Base-by-base conservation (phyloP, 495 filamentous ascomycete species). In the Penicillium pancosmium region DNA sequence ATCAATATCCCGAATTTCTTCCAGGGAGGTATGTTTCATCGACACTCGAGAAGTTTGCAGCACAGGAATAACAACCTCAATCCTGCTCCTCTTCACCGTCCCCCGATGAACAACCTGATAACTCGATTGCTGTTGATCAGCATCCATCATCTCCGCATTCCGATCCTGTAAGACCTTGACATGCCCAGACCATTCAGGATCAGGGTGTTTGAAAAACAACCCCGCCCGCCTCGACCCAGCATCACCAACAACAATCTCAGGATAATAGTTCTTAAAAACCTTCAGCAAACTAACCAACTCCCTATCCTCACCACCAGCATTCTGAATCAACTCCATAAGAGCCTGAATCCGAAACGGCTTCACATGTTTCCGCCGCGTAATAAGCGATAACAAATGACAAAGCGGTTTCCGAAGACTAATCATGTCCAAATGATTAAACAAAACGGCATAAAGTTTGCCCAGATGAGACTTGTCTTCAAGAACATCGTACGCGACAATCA, bases 201-300 rank as follows among this genome's bases (percentile, higher is more conserved):
- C 86, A 19, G 91, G 89, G 67, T 92, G 86, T 80, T 92, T 80
- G 61, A 80, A 72, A 62, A 77, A 74, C 43, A 80, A 54, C 4
- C 61, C 68, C 63, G 70, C 63, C 65, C 74, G 64, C 50, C 69
- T 61, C 46, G 73, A 68, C 31, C 70, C 41, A 1, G 79, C 71
- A 65, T 86, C 85, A 35, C 86, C 88, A n/a, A 93, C 75, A 57
- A 95, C 88, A 50, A 95, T 88, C 71, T 95, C 91, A 6, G 92
- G 91, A 65, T 91, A 94, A 66, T 93, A 94, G 67, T 92, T 91
- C 65, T 94, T 94, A 75, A 88, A 96, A 8, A 92, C 81, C 55
- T 85, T 83, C 25, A 96, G 78, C n/a, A 97, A 79, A n/a, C 87
- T 88, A 25, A 87, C 78, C 40, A 96, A 73, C 47, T 86, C 84